Evolutionary conservation across 2,329 filamentous ascomycete genomes (phyloP).

Genomic region (Curvularia sp.): DNA sequence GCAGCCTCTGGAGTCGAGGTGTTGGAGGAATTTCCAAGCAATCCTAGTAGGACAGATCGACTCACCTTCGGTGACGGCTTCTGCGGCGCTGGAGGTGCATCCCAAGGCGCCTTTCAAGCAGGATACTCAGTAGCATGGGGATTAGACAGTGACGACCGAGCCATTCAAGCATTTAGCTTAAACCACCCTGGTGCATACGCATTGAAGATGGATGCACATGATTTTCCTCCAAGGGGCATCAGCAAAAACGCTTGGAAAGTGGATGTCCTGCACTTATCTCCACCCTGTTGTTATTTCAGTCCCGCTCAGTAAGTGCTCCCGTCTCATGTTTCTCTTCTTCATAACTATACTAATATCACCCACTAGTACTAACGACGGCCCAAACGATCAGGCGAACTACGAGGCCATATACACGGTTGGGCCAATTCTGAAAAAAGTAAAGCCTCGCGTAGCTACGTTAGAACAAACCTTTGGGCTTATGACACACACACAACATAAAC

Average conservation of each 20-base stretch:
- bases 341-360: slow-evolving; percentile 1
- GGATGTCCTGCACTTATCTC: slow-evolving; percentile 30
- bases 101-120: slow-evolving; percentile 30
- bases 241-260: slow-evolving; percentile 3
- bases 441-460: slow-evolving; percentile 27
- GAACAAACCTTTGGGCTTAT: slow-evolving; percentile 30
- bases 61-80: slow-evolving; percentile 29
- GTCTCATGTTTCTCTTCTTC: neutral
- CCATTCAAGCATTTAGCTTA: slow-evolving; percentile 21
- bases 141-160: slow-evolving; percentile 26
- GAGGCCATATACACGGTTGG: slow-evolving; percentile 29
- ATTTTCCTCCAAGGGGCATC: slow-evolving; percentile 16
- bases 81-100: slow-evolving; percentile 35
- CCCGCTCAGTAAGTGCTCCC: slow-evolving; percentile 26
- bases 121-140: slow-evolving; percentile 22
- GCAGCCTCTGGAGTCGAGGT: neutral
- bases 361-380: slow-evolving; percentile 21
- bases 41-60: neutral
- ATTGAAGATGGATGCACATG: slow-evolving; percentile 23
- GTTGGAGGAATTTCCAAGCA: neutral
- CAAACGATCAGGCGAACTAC: slow-evolving; percentile 33
- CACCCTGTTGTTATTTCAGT: slow-evolving; percentile 30
- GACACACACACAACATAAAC: slow-evolving; percentile 11
- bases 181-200: slow-evolving; percentile 21
- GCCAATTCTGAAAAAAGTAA: slow-evolving; percentile 20